These are phyloP conservation scores for Irpex lacteus DNA, from an alignment of 1,284 basidiomycete species.

Conservation along the genomic window DNA sequence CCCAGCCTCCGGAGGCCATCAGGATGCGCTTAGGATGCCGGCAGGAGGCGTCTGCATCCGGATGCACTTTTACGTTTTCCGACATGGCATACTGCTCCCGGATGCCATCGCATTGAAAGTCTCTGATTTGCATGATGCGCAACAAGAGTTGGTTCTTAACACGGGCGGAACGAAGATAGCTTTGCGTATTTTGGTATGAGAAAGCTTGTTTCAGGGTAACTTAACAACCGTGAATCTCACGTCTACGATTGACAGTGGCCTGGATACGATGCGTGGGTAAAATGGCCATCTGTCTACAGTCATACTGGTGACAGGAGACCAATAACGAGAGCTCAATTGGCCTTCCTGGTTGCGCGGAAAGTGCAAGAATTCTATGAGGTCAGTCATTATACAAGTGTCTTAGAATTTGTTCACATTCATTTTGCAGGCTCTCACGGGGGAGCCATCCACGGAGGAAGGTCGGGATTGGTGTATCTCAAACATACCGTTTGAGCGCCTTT, in stretches of 20 bases:
- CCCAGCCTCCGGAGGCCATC: no score
- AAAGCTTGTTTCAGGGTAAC: neutral
- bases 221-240: neutral
- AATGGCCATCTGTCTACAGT: neutral
- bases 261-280: neutral
- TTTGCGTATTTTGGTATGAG: neutral
- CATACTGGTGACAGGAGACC: neutral
- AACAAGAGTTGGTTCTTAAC: neutral
- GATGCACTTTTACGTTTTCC: no score
- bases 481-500: slow-evolving; percentile 6
- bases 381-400: neutral
- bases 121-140: neutral
- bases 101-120: neutral
- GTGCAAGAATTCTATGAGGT: neutral
- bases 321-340: neutral
- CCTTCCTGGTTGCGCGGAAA: neutral
- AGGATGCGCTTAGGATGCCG: no score
- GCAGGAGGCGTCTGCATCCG: no score
- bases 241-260: slow-evolving; percentile 2
- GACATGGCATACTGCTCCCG: no score
- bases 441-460: neutral
- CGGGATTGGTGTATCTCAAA: slow-evolving; percentile 5
- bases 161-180: neutral
- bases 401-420: neutral
- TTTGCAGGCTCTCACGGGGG: no score